Conservation (phyloP, 192 early-diverging fungal genomes). For the Coemansia sp. region DNA sequence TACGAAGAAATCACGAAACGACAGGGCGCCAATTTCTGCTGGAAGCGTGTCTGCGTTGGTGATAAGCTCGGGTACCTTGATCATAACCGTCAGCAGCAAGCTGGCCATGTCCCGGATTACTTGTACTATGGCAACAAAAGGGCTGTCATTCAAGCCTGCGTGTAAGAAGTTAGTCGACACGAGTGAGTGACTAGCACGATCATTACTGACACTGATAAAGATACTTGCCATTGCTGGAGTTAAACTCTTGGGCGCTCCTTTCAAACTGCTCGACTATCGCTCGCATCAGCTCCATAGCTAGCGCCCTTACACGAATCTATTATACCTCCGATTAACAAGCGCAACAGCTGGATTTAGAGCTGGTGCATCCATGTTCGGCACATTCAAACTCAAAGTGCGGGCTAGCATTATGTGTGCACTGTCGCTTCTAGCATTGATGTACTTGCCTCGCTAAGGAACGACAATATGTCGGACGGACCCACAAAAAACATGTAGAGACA, state of each 20-base stretch:
- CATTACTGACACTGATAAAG: not conserved
- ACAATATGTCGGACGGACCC: constrained; percentile 14
- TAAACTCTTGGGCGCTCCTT: not conserved
- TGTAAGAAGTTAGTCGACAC: not conserved
- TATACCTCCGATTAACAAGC: not conserved
- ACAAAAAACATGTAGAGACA: constrained; percentile 11
- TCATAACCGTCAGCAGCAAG: constrained; percentile 8
- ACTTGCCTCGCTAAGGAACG: constrained; percentile 27
- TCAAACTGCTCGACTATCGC: constrained; percentile 43
- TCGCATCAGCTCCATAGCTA: constrained; percentile 33
- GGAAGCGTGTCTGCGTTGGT: constrained; percentile 8
- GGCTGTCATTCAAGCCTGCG: not conserved
- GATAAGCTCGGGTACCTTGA: constrained; percentile 33
- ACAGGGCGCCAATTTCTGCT: not conserved
- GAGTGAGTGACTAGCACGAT: not conserved
- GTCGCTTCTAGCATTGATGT: not conserved
- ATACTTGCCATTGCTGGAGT: constrained; percentile 6
- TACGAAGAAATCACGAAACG: constrained; percentile 45
- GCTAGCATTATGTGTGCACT: not conserved
- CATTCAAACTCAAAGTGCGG: not conserved
- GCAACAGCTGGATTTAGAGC: not conserved
- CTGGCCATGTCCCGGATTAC: constrained; percentile 20
- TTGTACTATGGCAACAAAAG: constrained; percentile 11
- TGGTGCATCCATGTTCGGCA: not conserved
- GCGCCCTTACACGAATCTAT: constrained; percentile 15